These are phyloP conservation scores for Teratosphaeria nubilosa DNA, from an alignment of 2,329 filamentous ascomycete species.

Conservation along the genomic window DNA sequence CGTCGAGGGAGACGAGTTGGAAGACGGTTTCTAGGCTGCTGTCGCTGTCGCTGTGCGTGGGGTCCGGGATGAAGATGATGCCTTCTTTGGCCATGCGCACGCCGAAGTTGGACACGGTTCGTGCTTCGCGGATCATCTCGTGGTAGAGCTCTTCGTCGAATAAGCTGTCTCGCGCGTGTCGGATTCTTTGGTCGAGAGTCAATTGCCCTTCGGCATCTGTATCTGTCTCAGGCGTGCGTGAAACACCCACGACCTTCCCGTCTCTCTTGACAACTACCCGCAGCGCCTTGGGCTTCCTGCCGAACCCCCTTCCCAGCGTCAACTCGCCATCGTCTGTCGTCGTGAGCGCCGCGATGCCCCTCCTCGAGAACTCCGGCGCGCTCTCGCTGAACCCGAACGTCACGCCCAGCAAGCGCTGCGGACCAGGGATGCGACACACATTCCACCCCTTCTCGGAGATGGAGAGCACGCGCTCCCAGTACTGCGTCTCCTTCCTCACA, in stretches of 20 bases:
- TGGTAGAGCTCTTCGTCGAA: slow-evolving; percentile 84
- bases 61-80: slow-evolving; percentile 23
- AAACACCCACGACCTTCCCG: slow-evolving; percentile 49
- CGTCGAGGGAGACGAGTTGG: slow-evolving; percentile 55
- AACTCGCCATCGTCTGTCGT: slow-evolving; percentile 66
- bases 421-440: slow-evolving; percentile 64
- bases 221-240: slow-evolving; percentile 26
- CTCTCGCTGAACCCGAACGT: slow-evolving; percentile 81
- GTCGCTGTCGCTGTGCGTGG: slow-evolving; percentile 18
- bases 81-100: slow-evolving; percentile 48
- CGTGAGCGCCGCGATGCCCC: slow-evolving; percentile 71
- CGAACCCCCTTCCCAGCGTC: slow-evolving; percentile 58
- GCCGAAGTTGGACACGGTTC: slow-evolving; percentile 58
- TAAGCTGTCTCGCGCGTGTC: slow-evolving; percentile 66
- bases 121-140: slow-evolving; percentile 74
- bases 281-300: slow-evolving; percentile 48
- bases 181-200: slow-evolving; percentile 57
- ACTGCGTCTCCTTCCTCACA: slow-evolving; percentile 68
- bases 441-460: slow-evolving; percentile 82
- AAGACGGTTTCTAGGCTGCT: slow-evolving; percentile 54
- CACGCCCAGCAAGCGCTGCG: slow-evolving; percentile 65
- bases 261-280: slow-evolving; percentile 56
- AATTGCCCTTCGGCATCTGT: slow-evolving; percentile 38
- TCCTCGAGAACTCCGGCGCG: slow-evolving; percentile 49
- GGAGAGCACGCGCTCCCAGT: slow-evolving; percentile 77